Evolutionary conservation across 805 yeast species (phyloP).

Genomic region (Zygosaccharomyces bailii): DNA sequence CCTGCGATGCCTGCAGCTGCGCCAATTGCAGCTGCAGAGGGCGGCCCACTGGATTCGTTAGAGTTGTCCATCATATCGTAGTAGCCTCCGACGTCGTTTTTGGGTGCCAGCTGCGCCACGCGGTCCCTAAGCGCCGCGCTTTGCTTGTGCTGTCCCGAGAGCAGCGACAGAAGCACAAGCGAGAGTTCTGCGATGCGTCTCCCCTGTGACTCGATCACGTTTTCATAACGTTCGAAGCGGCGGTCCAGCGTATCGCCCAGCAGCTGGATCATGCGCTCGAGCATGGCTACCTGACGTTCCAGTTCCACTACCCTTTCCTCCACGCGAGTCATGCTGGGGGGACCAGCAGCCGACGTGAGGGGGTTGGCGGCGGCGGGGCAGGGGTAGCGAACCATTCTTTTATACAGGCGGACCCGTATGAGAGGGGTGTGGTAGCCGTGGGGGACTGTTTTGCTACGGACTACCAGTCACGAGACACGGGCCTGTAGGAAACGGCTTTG

Average conservation of each 20-base stretch:
- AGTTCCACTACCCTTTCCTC: conserved; percentile 27
- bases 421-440: too few species aligned
- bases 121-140: conserved; percentile 20
- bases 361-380: too few species aligned
- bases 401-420: too few species aligned
- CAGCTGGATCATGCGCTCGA: conserved; percentile 33
- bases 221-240: conserved; percentile 34
- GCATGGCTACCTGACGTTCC: conserved; percentile 31
- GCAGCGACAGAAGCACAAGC: conserved; percentile 24
- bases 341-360: not conserved
- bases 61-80: conserved; percentile 10
- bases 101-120: conserved; percentile 3
- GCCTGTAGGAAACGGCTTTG: too few species aligned
- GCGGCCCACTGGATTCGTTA: conserved; percentile 7
- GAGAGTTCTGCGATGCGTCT: conserved; percentile 32
- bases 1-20: conserved; percentile 1
- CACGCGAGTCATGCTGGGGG: conserved; percentile 6
- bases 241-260: conserved; percentile 32
- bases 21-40: not conserved
- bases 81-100: conserved; percentile 1
- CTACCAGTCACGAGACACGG: too few species aligned
- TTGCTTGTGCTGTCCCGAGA: conserved; percentile 26
- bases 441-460: not conserved
- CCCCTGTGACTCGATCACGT: conserved; percentile 31
- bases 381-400: too few species aligned